phyloP scores from a whole-genome alignment of 1,284 basidiomycete genomes.

The Boletus mariae region DNA sequence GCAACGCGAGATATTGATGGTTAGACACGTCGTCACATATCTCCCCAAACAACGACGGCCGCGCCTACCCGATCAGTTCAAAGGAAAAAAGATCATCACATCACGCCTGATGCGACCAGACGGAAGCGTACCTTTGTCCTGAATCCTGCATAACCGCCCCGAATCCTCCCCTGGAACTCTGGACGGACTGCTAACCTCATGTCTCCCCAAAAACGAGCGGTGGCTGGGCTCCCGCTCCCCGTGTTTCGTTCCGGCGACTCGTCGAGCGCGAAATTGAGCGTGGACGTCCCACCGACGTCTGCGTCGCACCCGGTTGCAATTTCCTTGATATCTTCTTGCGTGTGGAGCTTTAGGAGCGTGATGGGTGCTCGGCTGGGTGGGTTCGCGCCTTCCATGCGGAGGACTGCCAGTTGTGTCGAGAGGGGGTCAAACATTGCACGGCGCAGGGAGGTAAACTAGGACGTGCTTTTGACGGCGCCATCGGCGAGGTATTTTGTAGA shows the following conservation, averaged over 20 bases:
- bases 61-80: conserved; percentile 36
- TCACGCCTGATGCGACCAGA: neutral
- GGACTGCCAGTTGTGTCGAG: conserved; percentile 39
- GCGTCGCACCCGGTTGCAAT: conserved; percentile 77
- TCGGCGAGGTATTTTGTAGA: conserved; percentile 33
- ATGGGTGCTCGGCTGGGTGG: conserved; percentile 54
- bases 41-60: conserved; percentile 79
- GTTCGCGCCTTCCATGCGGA: conserved; percentile 72
- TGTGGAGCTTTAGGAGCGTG: conserved; percentile 62
- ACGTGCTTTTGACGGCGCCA: conserved; percentile 36
- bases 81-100: neutral
- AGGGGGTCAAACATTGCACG: conserved; percentile 11
- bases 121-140: conserved; percentile 61
- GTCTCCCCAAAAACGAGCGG: conserved; percentile 70
- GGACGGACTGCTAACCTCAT: conserved; percentile 65
- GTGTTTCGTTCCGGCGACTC: conserved; percentile 40
- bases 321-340: conserved; percentile 51
- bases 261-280: conserved; percentile 64
- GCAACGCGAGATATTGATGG: conserved; percentile 75
- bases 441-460: conserved; percentile 8
- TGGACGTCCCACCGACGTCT: conserved; percentile 85
- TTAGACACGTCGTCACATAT: conserved; percentile 76
- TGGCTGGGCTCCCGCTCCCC: conserved; percentile 41
- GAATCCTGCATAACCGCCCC: conserved; percentile 83
- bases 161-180: conserved; percentile 56